Base-by-base conservation (phyloP, 495 filamentous ascomycete genomes). In the Tuber microsphaerosporum region DNA sequence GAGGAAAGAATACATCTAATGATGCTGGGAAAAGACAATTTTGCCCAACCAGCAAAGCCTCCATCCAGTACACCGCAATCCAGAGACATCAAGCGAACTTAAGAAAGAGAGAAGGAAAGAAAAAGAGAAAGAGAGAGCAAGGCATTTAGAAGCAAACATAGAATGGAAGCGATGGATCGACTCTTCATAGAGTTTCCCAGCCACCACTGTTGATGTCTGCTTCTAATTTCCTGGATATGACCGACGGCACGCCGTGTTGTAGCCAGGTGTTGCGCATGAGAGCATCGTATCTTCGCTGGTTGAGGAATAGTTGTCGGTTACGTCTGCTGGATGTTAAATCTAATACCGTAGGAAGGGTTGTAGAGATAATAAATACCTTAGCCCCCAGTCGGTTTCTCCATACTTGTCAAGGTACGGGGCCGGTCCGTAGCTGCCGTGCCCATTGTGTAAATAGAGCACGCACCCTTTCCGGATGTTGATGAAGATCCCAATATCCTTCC, bases 381-480 rank as follows among this genome's bases (percentile, higher is more conserved):
- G 86, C 31, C 93, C 92, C 26, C 91, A 88, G 85, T 99, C 95
- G 1, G 92, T 91, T 86, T 99, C 95, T 76, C 95, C 96, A 84
- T 97, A 94, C 81, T 90, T 91, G 85, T 98, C 96, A 71, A 97
- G 90, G 84, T 97, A 99, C 17, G 95, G 95, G 10, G 95, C 94
- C 56, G 89, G 88, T 80, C 90, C 90, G 86, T 91, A 99, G 68
- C 91, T 93, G 68, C 94, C 95, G 72, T 91, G 90, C n/a, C 85
- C 84, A 78, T 90, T 88, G 84, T 97, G 91, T 71, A 96, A 84
- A 84, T 94, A 97, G 72, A 97, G 88, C 45, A 97, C 90, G 69
- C 88, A 91, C 85, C 96, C 97, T 86, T 97, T 97, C 72, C 94
- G 90, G 81, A 99, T 95, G 83, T 97, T 97, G 84, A 99, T 91